Percentiles rank a stretch among this genome's conserved stretches.
Evolutionary conservation across 352 stramenopile species (phyloP).

Genomic region (Phytophthora pseudosyringae): DNA sequence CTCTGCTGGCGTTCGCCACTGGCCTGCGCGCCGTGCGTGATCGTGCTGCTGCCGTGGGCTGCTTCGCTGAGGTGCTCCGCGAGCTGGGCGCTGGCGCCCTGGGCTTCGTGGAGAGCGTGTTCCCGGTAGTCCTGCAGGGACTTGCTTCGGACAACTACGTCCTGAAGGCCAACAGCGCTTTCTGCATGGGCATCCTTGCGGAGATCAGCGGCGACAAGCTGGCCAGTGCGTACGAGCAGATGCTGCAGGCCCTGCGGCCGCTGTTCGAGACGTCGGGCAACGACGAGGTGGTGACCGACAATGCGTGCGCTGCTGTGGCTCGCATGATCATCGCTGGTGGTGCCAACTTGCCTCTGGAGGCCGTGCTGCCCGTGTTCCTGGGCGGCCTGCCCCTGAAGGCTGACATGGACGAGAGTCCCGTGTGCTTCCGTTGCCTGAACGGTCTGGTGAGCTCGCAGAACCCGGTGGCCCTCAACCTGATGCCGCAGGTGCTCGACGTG

Average conservation of each 20-base stretch:
- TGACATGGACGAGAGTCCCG: constrained; percentile 96
- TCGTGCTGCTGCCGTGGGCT: constrained; percentile 94
- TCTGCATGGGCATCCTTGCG: constrained; percentile 94
- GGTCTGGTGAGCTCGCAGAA: constrained; percentile 94
- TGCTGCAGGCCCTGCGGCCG: constrained; percentile 92
- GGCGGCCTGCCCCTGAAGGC: constrained; percentile 94
- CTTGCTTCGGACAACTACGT: constrained; percentile 93
- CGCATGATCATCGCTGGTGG: constrained; percentile 92
- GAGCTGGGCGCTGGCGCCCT: constrained; percentile 85
- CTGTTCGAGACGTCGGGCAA: constrained; percentile 91
- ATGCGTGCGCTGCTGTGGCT: constrained; percentile 92
- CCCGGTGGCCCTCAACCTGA: constrained; percentile 66
- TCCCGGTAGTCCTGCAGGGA: constrained; percentile 91
- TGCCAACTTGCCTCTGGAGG: constrained; percentile 85
- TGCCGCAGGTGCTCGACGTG: constrained; percentile 80
- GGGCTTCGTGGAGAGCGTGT: constrained; percentile 90
- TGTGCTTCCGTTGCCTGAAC: constrained; percentile 95
- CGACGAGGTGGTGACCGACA: constrained; percentile 92
- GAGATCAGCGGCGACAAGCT: constrained; percentile 83
- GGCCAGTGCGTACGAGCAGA: constrained; percentile 86
- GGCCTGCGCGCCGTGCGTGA: constrained; percentile 91
- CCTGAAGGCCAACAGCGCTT: constrained; percentile 95
- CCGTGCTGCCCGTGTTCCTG: constrained; percentile 95
- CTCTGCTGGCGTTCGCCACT: constrained; percentile 92
- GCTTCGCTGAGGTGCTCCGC: constrained; percentile 95